These are phyloP conservation scores for Neoarthrinium moseri DNA, from an alignment of 2,329 filamentous ascomycete genomes.

Conservation along the genomic window DNA sequence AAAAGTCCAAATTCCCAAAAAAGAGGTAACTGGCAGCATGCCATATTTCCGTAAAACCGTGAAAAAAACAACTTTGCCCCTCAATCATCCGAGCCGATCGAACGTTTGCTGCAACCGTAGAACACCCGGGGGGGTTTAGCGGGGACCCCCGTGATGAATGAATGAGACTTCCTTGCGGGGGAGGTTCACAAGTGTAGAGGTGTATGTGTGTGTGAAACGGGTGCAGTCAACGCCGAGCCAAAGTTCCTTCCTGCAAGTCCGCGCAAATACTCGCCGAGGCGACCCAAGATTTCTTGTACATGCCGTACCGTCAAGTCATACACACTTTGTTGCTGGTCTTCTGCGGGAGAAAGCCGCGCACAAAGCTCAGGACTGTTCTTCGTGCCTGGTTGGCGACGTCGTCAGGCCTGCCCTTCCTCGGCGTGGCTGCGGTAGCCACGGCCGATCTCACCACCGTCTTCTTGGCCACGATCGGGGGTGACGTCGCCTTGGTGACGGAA, in stretches of 20 bases:
- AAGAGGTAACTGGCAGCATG: slow-evolving; percentile 7
- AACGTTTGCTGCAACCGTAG: slow-evolving; percentile 6
- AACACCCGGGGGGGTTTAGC: background rate
- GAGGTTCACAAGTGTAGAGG: slow-evolving; percentile 16
- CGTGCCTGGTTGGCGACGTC: slow-evolving; percentile 28
- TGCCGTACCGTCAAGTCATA: slow-evolving; percentile 23
- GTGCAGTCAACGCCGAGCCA: slow-evolving; percentile 15
- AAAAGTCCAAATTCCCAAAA: slow-evolving; percentile 4
- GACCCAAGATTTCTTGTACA: slow-evolving; percentile 12
- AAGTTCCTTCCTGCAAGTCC: slow-evolving; percentile 13
- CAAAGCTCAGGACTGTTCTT: slow-evolving; percentile 26
- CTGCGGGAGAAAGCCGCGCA: slow-evolving; percentile 29
- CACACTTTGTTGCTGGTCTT: slow-evolving; percentile 29
- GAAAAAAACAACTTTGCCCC: slow-evolving; percentile 4
- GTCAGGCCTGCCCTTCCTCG: slow-evolving; percentile 24
- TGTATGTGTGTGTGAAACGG: slow-evolving; percentile 16
- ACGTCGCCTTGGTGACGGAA: slow-evolving; percentile 12
- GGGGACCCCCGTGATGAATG: background rate
- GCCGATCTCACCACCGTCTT: slow-evolving; percentile 22
- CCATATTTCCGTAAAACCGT: slow-evolving; percentile 6
- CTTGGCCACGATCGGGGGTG: slow-evolving; percentile 22
- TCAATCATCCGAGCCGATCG: background rate
- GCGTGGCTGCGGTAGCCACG: slow-evolving; percentile 5
- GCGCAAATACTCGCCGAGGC: slow-evolving; percentile 11
- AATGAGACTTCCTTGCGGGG: slow-evolving; percentile 3